A percentile compares a stretch with the other conserved stretches of the same genome.
Conservation (phyloP, 176 grass and related monocot genomes). For the Ensete glaucum region DNA sequence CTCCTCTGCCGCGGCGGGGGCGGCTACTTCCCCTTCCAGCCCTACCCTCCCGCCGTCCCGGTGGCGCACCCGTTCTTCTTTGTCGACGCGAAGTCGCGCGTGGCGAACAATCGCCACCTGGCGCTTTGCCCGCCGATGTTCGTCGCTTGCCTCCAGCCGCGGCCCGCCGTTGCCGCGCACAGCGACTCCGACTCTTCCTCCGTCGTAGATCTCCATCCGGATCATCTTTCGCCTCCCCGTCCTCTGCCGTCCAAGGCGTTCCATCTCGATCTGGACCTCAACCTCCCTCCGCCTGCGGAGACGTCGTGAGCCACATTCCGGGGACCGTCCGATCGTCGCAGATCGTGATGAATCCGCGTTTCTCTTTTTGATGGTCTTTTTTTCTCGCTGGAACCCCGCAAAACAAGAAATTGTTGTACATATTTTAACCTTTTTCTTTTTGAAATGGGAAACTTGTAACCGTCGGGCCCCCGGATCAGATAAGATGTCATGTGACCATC, state of each 20-base stretch:
- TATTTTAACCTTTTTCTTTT: no score
- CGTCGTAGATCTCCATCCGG: neutral
- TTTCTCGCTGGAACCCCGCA: no score
- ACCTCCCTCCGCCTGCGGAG: neutral
- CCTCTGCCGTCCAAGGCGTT: neutral
- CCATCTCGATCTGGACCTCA: conserved; percentile 7
- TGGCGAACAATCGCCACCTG: neutral
- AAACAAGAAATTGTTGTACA: no score
- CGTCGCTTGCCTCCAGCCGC: neutral
- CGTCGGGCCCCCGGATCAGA: no score
- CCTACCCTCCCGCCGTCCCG: neutral
- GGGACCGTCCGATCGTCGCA: neutral
- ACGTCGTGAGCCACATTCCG: neutral
- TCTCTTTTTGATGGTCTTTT: no score
- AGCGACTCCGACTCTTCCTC: conserved; percentile 11
- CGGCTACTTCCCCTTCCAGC: neutral
- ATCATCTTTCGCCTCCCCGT: neutral
- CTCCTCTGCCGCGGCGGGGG: neutral
- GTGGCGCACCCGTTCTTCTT: conserved; percentile 1
- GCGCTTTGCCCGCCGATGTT: conserved; percentile 10
- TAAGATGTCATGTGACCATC: no score
- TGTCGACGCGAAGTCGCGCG: neutral
- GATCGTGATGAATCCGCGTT: no score
- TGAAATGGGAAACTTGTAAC: no score
- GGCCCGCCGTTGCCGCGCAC: neutral